These are phyloP conservation scores for Hyphopichia khmerensis DNA, from an alignment of 1,139 yeast genomes.

Conservation along the genomic window DNA sequence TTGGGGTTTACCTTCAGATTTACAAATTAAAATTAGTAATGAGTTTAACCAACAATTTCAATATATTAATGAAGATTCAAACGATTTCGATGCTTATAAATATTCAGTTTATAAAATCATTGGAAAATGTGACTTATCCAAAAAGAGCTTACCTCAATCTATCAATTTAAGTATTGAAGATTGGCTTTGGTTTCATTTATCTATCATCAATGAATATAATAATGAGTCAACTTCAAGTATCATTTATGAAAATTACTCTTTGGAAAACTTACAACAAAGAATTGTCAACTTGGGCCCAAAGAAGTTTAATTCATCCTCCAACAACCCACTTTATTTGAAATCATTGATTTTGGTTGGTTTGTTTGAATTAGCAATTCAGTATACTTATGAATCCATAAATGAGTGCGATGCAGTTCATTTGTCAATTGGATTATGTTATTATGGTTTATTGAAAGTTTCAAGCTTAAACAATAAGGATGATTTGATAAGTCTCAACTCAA, in stretches of 20 bases:
- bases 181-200: constrained; percentile 94
- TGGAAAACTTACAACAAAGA: constrained; percentile 71
- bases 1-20: constrained; percentile 56
- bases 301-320: constrained; percentile 64
- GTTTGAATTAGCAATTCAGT: constrained; percentile 78
- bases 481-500: constrained; percentile 27
- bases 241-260: constrained; percentile 68
- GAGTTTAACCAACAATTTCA: constrained; percentile 88
- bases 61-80: constrained; percentile 49
- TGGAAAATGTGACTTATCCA: constrained; percentile 84
- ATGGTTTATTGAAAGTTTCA: constrained; percentile 64
- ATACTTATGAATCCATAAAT: constrained; percentile 58
- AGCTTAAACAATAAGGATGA: constrained; percentile 28
- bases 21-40: constrained; percentile 67
- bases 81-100: constrained; percentile 81
- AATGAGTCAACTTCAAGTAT: constrained; percentile 42
- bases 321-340: constrained; percentile 75
- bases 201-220: constrained; percentile 60
- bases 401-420: constrained; percentile 90
- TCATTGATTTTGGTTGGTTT: constrained; percentile 74
- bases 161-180: constrained; percentile 86
- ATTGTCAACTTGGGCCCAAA: constrained; percentile 72
- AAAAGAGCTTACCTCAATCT: constrained; percentile 68
- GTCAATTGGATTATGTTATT: constrained; percentile 77
- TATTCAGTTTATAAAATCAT: constrained; percentile 87